A percentile compares a stretch with the other conserved stretches of the same genome.
Conservation (phyloP, 2,329 filamentous ascomycete species). For the Stagonosporopsis rhizophila region DNA sequence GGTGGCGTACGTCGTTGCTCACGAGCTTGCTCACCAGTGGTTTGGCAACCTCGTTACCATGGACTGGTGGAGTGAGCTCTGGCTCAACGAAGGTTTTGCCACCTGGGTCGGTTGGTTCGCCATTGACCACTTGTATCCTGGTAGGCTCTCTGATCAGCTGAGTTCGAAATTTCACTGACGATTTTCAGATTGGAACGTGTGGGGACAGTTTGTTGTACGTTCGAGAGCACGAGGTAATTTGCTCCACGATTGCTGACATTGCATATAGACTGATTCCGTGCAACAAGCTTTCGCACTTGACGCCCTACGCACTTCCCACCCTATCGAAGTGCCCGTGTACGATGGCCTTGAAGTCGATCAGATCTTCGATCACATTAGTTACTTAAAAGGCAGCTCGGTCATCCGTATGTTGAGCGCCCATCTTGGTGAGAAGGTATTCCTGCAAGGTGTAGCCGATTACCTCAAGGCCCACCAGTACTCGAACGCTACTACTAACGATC, state of each 20-base stretch:
- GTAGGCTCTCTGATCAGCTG: constrained; percentile 45
- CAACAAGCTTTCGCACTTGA: constrained; percentile 91
- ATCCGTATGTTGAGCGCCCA: constrained; percentile 96
- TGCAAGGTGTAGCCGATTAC: constrained; percentile 89
- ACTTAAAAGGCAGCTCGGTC: constrained; percentile 93
- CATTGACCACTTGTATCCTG: constrained; percentile 86
- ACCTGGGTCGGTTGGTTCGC: constrained; percentile 98
- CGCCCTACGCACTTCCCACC: constrained; percentile 87
- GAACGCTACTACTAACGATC: constrained; percentile 87
- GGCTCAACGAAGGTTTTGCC: constrained; percentile 95
- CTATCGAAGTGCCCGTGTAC: constrained; percentile 92
- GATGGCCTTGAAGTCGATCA: constrained; percentile 97
- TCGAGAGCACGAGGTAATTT: constrained; percentile 61
- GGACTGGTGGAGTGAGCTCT: constrained; percentile 92
- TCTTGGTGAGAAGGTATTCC: constrained; percentile 84
- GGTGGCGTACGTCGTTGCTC: constrained; percentile 96
- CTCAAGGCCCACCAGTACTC: constrained; percentile 87
- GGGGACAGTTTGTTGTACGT: constrained; percentile 90
- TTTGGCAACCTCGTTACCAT: constrained; percentile 95
- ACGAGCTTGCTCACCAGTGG: constrained; percentile 96
- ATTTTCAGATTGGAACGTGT: constrained; percentile 84
- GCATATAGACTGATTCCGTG: constrained; percentile 79
- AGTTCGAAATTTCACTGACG: constrained; percentile 13
- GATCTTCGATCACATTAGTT: constrained; percentile 97
- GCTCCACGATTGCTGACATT: constrained; percentile 43